Evolutionary conservation across 1,139 yeast species (phyloP).

Genomic region (Kodamaea sp.): DNA sequence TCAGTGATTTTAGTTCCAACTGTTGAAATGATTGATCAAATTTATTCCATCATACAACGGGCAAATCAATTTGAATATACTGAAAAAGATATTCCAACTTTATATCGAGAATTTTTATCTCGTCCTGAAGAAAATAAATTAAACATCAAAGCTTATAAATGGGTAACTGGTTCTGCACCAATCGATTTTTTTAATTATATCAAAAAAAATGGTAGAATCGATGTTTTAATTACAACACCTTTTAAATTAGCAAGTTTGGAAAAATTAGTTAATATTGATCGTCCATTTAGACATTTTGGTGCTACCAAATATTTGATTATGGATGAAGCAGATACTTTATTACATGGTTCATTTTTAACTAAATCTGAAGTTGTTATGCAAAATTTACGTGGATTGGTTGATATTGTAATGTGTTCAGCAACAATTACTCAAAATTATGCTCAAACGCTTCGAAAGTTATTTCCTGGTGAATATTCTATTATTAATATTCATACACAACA

Average conservation of each 20-base stretch:
- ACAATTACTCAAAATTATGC: conserved; percentile 83
- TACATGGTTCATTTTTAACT: conserved; percentile 77
- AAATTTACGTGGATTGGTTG: conserved; percentile 51
- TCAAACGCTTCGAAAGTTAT: conserved; percentile 53
- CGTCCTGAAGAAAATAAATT: conserved; percentile 29
- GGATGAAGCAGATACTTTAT: conserved; percentile 94
- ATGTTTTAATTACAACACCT: conserved; percentile 83
- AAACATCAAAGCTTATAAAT: conserved; percentile 48
- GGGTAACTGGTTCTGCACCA: conserved; percentile 54
- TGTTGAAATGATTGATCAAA: conserved; percentile 83
- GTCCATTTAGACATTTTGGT: conserved; percentile 47
- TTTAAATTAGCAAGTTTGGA: conserved; percentile 52
- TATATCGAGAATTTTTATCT: conserved; percentile 23
- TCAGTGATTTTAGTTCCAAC: conserved; percentile 82
- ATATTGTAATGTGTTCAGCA: conserved; percentile 79
- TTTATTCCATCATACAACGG: conserved; percentile 48
- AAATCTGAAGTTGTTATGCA: conserved; percentile 60
- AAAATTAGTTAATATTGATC: conserved; percentile 39
- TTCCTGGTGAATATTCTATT: conserved; percentile 55
- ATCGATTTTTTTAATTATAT: conserved; percentile 47
- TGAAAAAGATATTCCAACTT: conserved; percentile 17
- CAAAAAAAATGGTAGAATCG: conserved; percentile 50
- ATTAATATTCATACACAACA: conserved; percentile 72
- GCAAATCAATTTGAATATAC: conserved; percentile 30
- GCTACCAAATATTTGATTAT: conserved; percentile 60